Percentiles rank a stretch among this genome's conserved stretches.
These are phyloP conservation scores for Wolfiporia cocos DNA, from an alignment of 1,284 basidiomycete species.

Conservation along the genomic window DNA sequence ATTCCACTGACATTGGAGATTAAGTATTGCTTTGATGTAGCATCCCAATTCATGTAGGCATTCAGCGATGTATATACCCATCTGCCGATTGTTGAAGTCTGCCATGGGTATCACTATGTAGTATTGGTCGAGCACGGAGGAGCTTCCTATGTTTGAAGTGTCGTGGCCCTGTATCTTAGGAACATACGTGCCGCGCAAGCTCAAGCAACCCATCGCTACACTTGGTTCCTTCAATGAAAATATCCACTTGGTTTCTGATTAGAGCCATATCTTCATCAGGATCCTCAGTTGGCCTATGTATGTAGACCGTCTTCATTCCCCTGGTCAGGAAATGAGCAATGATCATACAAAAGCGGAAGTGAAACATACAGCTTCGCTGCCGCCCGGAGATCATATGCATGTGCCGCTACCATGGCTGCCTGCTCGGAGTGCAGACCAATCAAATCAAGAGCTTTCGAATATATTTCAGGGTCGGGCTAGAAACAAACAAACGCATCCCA, in stretches of 20 bases:
- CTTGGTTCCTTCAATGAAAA: constrained; percentile 1
- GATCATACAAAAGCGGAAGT: background rate
- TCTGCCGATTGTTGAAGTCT: too few relatives aligned
- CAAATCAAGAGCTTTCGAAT: background rate
- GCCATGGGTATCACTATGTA: too few relatives aligned
- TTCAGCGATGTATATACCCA: too few relatives aligned
- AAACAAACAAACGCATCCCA: too few relatives aligned
- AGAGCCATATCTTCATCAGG: constrained; percentile 4
- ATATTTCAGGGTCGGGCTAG: constrained; percentile 3
- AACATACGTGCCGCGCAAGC: too few relatives aligned
- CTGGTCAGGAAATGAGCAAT: background rate
- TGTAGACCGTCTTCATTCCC: constrained; percentile 2
- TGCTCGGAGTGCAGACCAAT: constrained; percentile 1
- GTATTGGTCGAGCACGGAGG: too few relatives aligned
- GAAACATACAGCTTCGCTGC: constrained; percentile 1
- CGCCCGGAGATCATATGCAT: constrained; percentile 5
- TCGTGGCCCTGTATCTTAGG: too few relatives aligned
- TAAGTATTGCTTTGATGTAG: too few relatives aligned
- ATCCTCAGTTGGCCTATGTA: constrained; percentile 2
- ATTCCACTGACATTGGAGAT: too few relatives aligned
- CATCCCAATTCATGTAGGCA: background rate
- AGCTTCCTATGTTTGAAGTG: too few relatives aligned
- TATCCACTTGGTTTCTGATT: background rate
- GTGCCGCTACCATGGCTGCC: constrained; percentile 5
- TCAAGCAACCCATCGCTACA: background rate